phyloP scores from a whole-genome alignment of 2,329 filamentous ascomycete genomes.

The Nemania sp. region DNA sequence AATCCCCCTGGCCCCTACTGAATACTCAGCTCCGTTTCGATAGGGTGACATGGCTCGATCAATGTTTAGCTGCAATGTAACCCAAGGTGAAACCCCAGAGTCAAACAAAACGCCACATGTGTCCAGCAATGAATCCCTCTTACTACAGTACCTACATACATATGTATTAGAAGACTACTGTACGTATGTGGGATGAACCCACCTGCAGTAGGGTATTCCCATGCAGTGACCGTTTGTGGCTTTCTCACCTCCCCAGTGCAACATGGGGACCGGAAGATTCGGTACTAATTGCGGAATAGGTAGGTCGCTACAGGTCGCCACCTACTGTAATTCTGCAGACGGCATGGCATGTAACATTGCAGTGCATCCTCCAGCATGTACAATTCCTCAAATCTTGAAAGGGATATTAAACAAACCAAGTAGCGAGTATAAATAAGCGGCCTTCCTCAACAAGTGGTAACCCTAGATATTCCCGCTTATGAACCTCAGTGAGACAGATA shows the following conservation, averaged over 20 bases:
- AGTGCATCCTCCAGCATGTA: not conserved
- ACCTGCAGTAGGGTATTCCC: not conserved
- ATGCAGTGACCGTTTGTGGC: no score
- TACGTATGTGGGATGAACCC: not conserved
- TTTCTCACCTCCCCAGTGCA: not conserved
- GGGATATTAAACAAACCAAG: not conserved
- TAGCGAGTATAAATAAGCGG: not conserved
- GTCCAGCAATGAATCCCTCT: not conserved
- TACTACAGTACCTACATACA: not conserved
- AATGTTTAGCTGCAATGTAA: constrained; percentile 10
- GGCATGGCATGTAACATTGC: not conserved
- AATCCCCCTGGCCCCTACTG: not conserved
- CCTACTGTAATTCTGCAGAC: no score
- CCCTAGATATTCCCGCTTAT: not conserved
- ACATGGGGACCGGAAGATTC: not conserved
- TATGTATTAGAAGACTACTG: not conserved
- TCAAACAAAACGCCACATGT: not conserved
- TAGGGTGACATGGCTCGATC: constrained; percentile 9
- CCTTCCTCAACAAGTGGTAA: not conserved
- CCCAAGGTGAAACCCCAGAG: not conserved
- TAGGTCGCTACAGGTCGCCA: not conserved
- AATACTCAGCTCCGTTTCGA: constrained; percentile 10
- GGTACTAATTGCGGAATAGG: not conserved
- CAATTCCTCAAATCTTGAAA: not conserved
- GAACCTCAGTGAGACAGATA: not conserved